phyloP scores from a whole-genome alignment of 345 rosid species.

The Barbarea vulgaris region DNA sequence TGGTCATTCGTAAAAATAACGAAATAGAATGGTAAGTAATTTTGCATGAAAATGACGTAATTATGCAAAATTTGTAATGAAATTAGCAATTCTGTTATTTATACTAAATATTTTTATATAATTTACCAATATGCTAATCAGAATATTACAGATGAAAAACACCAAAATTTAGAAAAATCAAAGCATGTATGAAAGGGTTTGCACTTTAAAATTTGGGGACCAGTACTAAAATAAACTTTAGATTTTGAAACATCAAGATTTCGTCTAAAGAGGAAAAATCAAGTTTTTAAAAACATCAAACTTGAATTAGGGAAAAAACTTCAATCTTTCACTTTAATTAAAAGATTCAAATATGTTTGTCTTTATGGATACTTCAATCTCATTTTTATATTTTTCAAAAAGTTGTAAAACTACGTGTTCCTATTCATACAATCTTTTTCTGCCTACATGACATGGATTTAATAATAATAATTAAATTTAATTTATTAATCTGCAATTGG shows the following conservation, averaged over 20 bases:
- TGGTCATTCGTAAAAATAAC: not conserved
- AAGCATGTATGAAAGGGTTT: not conserved
- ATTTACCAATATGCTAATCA: not conserved
- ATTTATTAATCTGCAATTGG: slow-evolving; percentile 12
- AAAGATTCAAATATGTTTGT: slow-evolving; percentile 26
- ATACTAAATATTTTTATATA: not conserved
- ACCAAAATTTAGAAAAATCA: not conserved
- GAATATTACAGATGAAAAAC: not conserved
- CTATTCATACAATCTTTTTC: slow-evolving; percentile 15
- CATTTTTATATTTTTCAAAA: slow-evolving; percentile 1
- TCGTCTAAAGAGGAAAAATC: not conserved
- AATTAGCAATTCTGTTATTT: not conserved
- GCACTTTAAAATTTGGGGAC: not conserved
- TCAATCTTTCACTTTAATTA: not conserved
- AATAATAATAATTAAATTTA: not conserved
- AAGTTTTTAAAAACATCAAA: not conserved
- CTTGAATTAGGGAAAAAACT: not conserved
- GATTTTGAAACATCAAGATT: not conserved
- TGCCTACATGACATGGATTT: slow-evolving; percentile 26
- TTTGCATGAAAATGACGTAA: not conserved
- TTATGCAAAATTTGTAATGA: not conserved
- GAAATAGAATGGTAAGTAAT: not conserved
- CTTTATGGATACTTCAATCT: slow-evolving; percentile 37
- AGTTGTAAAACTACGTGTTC: slow-evolving; percentile 19
- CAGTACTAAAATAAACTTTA: not conserved